Evolutionary conservation across 1,284 basidiomycete species (phyloP), one percentile per base, ranked within the genome.

Genomic region (Psilocybe mexicana): DNA sequence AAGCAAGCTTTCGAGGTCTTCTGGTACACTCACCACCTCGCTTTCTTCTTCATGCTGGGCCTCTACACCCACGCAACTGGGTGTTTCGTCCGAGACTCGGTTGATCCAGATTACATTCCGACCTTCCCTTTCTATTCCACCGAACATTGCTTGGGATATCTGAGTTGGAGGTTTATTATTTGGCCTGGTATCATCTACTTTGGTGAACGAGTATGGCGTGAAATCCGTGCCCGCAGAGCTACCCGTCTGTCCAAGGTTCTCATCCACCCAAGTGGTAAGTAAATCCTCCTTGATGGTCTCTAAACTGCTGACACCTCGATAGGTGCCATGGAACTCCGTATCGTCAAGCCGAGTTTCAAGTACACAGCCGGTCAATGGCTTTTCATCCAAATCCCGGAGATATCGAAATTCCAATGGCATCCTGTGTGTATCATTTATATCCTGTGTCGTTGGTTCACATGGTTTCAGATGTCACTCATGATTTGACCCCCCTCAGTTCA

Each of bases 11-110:
- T 94, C 72, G 93, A 96, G 72, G 91, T 85, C 0, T 96, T 96
- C 78, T 95, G 93, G 93, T 94, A 93, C 73, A 94, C 92, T 24
- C 92, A 94, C 65, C 93, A 94, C 67, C 83, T 94, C 46, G 93
- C 92, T 7, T 92, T 93, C 80, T 93, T 94, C 79, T 94, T 93
- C 78, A 91, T 93, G 87, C 80, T 94, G 60, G 89, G 84, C 28
- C 81, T 95, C 52, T 94, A 91, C 74, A 82, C 91, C 6, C 93
- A 96, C 72, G 93, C 94, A 3, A 92, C 90, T 54, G 94, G 93
- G 14, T 96, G 93, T 74, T 96, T 96, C 74, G 94, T 96, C 53
- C 92, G 94, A 58, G 92, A 94, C 67, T 80, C 83, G 3, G 76
- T 78, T 11, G 72, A 86, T 24, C 91, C 92, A 8, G 90, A 86